Conservation (phyloP, 2,329 filamentous ascomycete genomes). For the Aureobasidium subglaciale region DNA sequence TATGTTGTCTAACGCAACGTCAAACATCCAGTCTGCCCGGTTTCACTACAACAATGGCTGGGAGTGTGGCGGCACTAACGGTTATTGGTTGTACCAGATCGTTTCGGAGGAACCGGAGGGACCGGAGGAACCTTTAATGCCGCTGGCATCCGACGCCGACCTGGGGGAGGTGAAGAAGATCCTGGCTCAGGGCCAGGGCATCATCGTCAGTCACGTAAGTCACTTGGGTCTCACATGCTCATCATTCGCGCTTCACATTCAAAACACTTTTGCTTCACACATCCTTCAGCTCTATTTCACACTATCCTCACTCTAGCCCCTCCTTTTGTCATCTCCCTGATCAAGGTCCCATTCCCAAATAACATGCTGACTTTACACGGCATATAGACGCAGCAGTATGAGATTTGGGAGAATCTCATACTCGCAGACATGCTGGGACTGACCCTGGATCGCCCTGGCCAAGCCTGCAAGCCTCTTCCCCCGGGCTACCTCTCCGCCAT, state of each 20-base stretch:
- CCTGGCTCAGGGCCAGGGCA: neutral
- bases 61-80: neutral
- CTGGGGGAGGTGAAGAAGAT: neutral
- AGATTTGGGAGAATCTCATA: neutral
- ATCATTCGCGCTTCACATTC: neutral
- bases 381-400: neutral
- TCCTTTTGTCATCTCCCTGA: neutral
- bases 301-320: neutral
- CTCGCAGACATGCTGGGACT: neutral
- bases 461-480: neutral
- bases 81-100: neutral
- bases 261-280: neutral
- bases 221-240: neutral
- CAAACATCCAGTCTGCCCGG: neutral
- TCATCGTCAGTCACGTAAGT: constrained; percentile 9
- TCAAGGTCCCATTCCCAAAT: neutral
- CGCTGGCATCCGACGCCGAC: neutral
- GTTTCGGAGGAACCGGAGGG: too few relatives aligned
- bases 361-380: neutral
- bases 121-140: too few relatives aligned
- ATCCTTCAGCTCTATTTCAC: neutral
- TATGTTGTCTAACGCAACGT: neutral
- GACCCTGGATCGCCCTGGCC: neutral
- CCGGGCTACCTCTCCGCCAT: neutral
- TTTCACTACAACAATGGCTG: neutral